Evolutionary conservation across 2,329 filamentous ascomycete species (phyloP).

Genomic region (Cladosporium sp.): DNA sequence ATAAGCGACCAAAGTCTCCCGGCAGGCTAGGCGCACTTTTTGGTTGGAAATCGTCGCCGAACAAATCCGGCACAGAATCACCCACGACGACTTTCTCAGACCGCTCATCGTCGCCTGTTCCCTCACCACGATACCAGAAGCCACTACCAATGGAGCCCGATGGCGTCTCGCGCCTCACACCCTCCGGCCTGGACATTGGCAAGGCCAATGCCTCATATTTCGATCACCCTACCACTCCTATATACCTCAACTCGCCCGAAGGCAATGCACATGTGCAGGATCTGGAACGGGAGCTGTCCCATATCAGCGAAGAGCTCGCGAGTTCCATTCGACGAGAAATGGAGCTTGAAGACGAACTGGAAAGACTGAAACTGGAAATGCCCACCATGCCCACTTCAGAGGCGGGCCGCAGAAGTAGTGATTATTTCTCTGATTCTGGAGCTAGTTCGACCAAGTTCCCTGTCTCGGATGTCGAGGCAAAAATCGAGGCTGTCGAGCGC

Average conservation of each 20-base stretch:
- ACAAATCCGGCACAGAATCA: constrained; percentile 53
- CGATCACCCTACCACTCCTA: constrained; percentile 49
- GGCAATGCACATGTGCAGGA: constrained; percentile 67
- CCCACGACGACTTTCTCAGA: constrained; percentile 65
- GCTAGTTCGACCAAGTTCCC: constrained; percentile 79
- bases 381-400: constrained; percentile 48
- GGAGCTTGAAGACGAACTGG: constrained; percentile 92
- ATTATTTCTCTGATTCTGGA: constrained; percentile 97
- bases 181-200: constrained; percentile 52
- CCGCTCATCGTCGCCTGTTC: constrained; percentile 58
- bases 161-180: constrained; percentile 39
- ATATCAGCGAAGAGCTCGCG: constrained; percentile 90
- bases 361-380: constrained; percentile 78
- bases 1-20: constrained; percentile 44
- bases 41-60: constrained; percentile 61
- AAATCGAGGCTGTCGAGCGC: constrained; percentile 73
- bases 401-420: constrained; percentile 78
- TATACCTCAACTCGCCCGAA: constrained; percentile 39
- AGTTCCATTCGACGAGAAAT: constrained; percentile 92
- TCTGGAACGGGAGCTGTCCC: constrained; percentile 90
- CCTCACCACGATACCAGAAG: constrained; percentile 49
- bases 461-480: constrained; percentile 58
- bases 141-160: constrained; percentile 33
- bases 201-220: constrained; percentile 52
- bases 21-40: constrained; percentile 65